A percentile compares a stretch with the other conserved stretches of the same genome.
phyloP scores from a whole-genome alignment of 2,329 filamentous ascomycete species.

The Calycina herbarum region DNA sequence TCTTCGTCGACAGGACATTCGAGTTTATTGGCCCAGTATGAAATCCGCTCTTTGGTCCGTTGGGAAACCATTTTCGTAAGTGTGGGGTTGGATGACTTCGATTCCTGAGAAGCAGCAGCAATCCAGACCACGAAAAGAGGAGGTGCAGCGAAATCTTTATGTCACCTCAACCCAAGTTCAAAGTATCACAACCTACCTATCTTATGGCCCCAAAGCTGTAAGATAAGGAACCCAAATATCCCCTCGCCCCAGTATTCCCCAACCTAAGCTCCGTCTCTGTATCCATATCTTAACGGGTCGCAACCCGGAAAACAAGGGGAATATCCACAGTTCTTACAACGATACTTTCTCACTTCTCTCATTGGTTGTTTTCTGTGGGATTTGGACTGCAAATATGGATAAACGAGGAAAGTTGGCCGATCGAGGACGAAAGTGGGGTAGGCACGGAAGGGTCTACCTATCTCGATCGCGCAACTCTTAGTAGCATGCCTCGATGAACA shows the following conservation, averaged over 20 bases:
- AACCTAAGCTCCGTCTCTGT: not conserved
- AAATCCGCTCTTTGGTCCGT: constrained; percentile 21
- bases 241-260: not conserved
- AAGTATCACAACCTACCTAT: not conserved
- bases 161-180: not conserved
- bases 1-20: constrained; percentile 29
- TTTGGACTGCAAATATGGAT: not conserved
- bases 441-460: not conserved
- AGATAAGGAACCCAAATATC: not conserved
- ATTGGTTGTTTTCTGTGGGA: not conserved
- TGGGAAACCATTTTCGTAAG: constrained; percentile 22
- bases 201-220: not conserved
- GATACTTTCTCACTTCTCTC: not conserved
- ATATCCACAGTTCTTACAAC: not conserved
- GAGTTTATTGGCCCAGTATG: constrained; percentile 25
- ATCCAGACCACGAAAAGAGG: not conserved
- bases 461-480: not conserved
- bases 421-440: not conserved
- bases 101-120: not conserved
- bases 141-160: not conserved
- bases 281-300: not conserved
- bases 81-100: not conserved
- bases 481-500: not conserved
- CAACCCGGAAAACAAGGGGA: not conserved
- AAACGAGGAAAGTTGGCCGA: not conserved